Evolutionary conservation across 768 basidiomycete species (phyloP).

Genomic region (Naganishia onofrii): DNA sequence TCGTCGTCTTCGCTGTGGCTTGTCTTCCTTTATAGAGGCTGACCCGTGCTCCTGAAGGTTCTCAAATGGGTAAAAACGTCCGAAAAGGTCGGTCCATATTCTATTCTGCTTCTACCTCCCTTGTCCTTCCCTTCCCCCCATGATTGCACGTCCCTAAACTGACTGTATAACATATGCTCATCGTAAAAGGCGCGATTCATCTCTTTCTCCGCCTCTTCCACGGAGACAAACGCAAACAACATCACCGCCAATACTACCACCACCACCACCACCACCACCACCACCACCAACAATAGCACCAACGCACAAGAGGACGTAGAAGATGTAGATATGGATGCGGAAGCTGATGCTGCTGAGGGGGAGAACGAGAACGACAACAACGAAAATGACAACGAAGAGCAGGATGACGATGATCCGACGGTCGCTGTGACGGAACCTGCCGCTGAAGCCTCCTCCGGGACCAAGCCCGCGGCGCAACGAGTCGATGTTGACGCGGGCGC

Average conservation of each 20-base stretch:
- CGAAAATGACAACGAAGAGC: conserved; percentile 3
- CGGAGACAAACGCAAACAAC: too few relatives aligned
- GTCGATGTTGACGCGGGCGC: too few relatives aligned
- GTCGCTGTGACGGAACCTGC: background rate
- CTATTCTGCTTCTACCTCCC: too few relatives aligned
- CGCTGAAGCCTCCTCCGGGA: too few relatives aligned
- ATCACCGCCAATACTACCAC: too few relatives aligned
- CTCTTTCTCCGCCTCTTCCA: conserved; percentile 9
- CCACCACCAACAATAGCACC: background rate
- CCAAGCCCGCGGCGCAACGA: too few relatives aligned
- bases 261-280: background rate
- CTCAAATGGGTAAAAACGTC: conserved; percentile 29
- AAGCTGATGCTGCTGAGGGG: conserved; percentile 8
- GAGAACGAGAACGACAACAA: conserved; percentile 6
- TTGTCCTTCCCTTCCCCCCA: too few relatives aligned
- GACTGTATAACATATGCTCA: background rate
- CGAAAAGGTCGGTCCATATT: conserved; percentile 4
- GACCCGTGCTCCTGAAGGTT: background rate
- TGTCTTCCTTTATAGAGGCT: background rate
- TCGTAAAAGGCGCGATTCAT: conserved; percentile 13
- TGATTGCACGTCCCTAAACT: background rate
- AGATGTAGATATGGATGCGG: conserved; percentile 25
- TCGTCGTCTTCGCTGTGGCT: too few relatives aligned
- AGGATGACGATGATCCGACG: background rate
- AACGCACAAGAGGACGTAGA: conserved; percentile 21